phyloP scores from a whole-genome alignment of 2,329 filamentous ascomycete species.

The Cercospora sp. region DNA sequence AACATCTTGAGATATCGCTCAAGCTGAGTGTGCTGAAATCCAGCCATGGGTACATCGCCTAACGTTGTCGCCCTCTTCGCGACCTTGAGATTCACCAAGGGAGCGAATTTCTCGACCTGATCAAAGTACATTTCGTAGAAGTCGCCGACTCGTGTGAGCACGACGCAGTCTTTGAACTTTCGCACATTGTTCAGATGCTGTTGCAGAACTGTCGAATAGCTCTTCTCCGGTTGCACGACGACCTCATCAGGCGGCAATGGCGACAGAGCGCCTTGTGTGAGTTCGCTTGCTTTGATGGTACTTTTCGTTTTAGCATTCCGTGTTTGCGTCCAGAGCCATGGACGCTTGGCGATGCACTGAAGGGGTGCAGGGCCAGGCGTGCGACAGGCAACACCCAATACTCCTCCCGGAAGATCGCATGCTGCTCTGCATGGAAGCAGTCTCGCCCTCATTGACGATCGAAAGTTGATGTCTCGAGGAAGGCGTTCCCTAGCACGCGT shows the following conservation, averaged over 20 bases:
- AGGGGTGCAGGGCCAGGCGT: not conserved
- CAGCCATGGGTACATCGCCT: slow-evolving; percentile 85
- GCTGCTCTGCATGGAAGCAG: slow-evolving; percentile 5
- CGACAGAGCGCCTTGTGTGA: slow-evolving; percentile 59
- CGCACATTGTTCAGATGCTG: slow-evolving; percentile 88
- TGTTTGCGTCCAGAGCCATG: slow-evolving; percentile 20
- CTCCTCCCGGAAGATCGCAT: not conserved
- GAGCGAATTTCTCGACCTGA: slow-evolving; percentile 85
- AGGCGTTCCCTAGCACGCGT: not conserved
- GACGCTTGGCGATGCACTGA: slow-evolving; percentile 7
- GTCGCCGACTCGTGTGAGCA: slow-evolving; percentile 87
- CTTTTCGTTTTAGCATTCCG: slow-evolving; percentile 43
- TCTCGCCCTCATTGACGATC: slow-evolving; percentile 2
- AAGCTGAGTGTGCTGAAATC: slow-evolving; percentile 90
- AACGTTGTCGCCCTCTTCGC: slow-evolving; percentile 76
- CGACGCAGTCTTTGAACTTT: slow-evolving; percentile 84
- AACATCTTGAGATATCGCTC: slow-evolving; percentile 90
- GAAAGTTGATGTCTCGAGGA: not conserved
- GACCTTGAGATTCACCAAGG: slow-evolving; percentile 83
- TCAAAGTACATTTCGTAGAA: slow-evolving; percentile 99
- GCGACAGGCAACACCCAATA: not conserved
- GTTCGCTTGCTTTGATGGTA: slow-evolving; percentile 44
- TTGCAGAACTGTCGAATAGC: slow-evolving; percentile 83
- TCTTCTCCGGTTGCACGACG: slow-evolving; percentile 47
- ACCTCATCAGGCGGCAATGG: slow-evolving; percentile 46